Base-by-base conservation (phyloP, 1,139 yeast genomes). In the Debaryomyces fabryi region DNA sequence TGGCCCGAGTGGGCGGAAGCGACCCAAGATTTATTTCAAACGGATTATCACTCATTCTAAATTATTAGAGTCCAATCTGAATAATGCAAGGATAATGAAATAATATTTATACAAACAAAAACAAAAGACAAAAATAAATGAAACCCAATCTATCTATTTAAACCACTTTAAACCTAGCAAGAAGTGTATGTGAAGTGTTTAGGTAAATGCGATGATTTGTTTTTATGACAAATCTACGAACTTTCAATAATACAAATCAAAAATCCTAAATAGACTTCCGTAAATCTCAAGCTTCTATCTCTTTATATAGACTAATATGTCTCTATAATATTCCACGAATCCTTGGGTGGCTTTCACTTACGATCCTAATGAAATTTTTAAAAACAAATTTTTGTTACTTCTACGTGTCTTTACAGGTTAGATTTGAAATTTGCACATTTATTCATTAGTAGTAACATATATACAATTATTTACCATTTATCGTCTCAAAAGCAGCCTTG, bases 401-500 rank as follows among this genome's bases (percentile, higher is more conserved):
- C 8, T 27, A 45, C 38, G 35, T 32, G 43, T 45, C 32, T 45
- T 45, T 45, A 45, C 47, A 45, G 39, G 21, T 45, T 45, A 39
- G 23, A 39, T 39, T 25, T 23, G 20, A 34, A 15, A 29, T 42
- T 41, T 42, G 24, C 44, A 42, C 20, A 24, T 35, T 42, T 30
- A 8, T 16, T 7, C 20, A 16, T 42, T 15, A 34, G 15, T 10
- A 21, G 35, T 27, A 29, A 8, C 18, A 20, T 39, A 20, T 39
- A 27, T 39, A 39, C 42, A 20, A 6, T 34, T 29, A 43, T 24
- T 16, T 41, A 6, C 62, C 63, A 34, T 58, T 50, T 36, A 75
- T 58, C 15, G 71, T 78, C 46, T 78, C 81, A 4, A 79, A 71
- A 0, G 99, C 96, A 2, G 99, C 99, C 64, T 93, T 93, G 44